A percentile compares a stretch with the other conserved stretches of the same genome.
phyloP scores from a whole-genome alignment of 768 basidiomycete species.

The Panaeolus papilionaceus region DNA sequence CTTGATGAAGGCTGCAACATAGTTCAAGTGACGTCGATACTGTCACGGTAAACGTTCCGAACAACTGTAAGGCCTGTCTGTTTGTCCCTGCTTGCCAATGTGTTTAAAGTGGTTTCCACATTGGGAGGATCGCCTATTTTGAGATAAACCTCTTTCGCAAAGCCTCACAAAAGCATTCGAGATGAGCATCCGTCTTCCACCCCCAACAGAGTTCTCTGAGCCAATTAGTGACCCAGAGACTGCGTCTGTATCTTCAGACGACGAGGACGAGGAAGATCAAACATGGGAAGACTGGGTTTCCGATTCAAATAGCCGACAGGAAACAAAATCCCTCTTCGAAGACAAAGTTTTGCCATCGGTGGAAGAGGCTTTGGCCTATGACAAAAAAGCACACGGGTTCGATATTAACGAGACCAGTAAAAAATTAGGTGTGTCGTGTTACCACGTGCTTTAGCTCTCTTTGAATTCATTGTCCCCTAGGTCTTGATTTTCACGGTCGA shows the following conservation, averaged over 20 bases:
- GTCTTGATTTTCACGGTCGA: slow-evolving; percentile 78
- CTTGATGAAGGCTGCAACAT: no score
- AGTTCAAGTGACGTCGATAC: no score
- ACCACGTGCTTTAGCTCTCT: slow-evolving; percentile 10
- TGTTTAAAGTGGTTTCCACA: slow-evolving; percentile 20
- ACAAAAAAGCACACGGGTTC: slow-evolving; percentile 65
- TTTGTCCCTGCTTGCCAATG: slow-evolving; percentile 23
- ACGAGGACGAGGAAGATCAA: slow-evolving; percentile 57
- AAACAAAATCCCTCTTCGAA: slow-evolving; percentile 81
- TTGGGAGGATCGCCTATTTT: slow-evolving; percentile 13
- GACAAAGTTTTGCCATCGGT: slow-evolving; percentile 64
- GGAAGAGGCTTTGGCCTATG: slow-evolving; percentile 64
- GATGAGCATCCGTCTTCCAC: slow-evolving; percentile 49
- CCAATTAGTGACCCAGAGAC: slow-evolving; percentile 30
- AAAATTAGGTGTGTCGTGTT: slow-evolving; percentile 56
- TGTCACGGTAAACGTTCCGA: no score
- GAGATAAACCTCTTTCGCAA: slow-evolving; percentile 14
- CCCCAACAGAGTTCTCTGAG: slow-evolving; percentile 32
- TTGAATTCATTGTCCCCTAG: slow-evolving; percentile 39
- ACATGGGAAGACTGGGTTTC: slow-evolving; percentile 85
- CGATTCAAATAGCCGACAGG: slow-evolving; percentile 58
- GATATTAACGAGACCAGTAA: slow-evolving; percentile 59
- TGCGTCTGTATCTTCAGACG: slow-evolving; percentile 38
- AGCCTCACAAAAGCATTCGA: slow-evolving; percentile 15
- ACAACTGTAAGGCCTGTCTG: no score